These are phyloP conservation scores for Penicillium cosmopolitanum DNA, from an alignment of 495 filamentous ascomycete genomes.

Conservation along the genomic window DNA sequence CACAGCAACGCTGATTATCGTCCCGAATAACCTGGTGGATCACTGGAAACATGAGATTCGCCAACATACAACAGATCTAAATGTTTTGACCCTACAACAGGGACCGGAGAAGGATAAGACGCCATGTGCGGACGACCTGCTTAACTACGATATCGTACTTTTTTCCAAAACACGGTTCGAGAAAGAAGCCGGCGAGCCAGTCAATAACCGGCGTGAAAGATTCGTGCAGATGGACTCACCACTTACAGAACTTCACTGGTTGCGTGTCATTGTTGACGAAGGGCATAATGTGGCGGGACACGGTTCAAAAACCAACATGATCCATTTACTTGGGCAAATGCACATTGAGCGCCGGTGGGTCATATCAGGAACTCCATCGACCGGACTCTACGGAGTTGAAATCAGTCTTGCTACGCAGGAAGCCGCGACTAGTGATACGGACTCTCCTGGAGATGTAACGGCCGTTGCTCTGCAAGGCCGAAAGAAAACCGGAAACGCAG, in stretches of 20 bases:
- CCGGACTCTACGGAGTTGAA: constrained; percentile 76
- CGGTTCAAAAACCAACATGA: constrained; percentile 64
- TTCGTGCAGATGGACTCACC: constrained; percentile 53
- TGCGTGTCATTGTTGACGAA: constrained; percentile 89
- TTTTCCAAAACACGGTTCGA: constrained; percentile 78
- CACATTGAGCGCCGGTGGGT: constrained; percentile 81
- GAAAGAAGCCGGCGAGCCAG: constrained; percentile 50
- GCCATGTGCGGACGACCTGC: constrained; percentile 61
- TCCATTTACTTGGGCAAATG: constrained; percentile 67
- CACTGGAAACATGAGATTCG: constrained; percentile 64
- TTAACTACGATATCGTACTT: constrained; percentile 76
- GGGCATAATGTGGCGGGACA: constrained; percentile 76
- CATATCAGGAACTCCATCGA: constrained; percentile 87
- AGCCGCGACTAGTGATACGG: constrained; percentile 42
- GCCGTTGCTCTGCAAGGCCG: constrained; percentile 36
- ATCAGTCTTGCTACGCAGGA: constrained; percentile 59
- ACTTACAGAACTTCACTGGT: constrained; percentile 74
- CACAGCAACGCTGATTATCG: constrained; percentile 63
- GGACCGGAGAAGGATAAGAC: constrained; percentile 54
- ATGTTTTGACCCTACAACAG: constrained; percentile 60
- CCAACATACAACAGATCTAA: constrained; percentile 71
- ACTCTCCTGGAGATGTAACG: constrained; percentile 33
- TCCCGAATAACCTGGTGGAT: constrained; percentile 53
- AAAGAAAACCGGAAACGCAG: constrained; percentile 41
- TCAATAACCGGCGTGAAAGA: constrained; percentile 37